Base-by-base conservation (phyloP, 75 land plant species). In the Ceratopteris richardii region DNA sequence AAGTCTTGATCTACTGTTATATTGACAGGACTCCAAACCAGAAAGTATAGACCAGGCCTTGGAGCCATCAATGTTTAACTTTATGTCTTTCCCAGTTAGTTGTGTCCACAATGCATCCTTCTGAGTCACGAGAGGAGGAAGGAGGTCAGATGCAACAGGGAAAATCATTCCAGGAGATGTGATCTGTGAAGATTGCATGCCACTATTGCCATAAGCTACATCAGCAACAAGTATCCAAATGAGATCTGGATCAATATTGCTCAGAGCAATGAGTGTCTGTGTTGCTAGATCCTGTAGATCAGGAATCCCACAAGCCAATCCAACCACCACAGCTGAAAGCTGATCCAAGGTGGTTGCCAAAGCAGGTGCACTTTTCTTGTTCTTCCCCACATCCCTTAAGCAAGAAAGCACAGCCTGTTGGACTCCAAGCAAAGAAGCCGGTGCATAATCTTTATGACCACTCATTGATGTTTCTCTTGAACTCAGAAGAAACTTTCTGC, bases 141-240 rank as follows among this genome's bases (percentile, higher is more conserved):
- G 61, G 22, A 73, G 61, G 48, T 60, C 36, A 47, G 44, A 31
- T n/a, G 53, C 54, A 20, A 27, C 39, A 13, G 76, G 76, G 46
- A 73, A 56, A 20, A 11, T 24, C 14, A 30, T 36, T 37, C 62
- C 62, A 22, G 74, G 67, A 42, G 68, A 48, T 4, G 31, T 30
- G 1, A 29, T 22, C 62, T 42, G 10, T 61, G 18, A 24, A 17
- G 33, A 58, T 19, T 26, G 11, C 13, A 0, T 1, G 46, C 2
- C n/a, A 44, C 37, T 42, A 29, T 6, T 61, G 42, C 66, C 67
- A 19, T 66, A 73, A 16, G 58, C 76, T 11, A 73, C 21, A 58
- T 73, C 76, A 17, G 76, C 76, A 27, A 65, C 64, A 29, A 73
- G 42, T 17, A 61, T 39, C 76, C 76, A 73, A 20, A 73, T 64